A percentile compares a stretch with the other conserved stretches of the same genome.
Evolutionary conservation across 225 moss, liverwort and hornwort species (phyloP).

Genomic region (Sphagnum tenellum): DNA sequence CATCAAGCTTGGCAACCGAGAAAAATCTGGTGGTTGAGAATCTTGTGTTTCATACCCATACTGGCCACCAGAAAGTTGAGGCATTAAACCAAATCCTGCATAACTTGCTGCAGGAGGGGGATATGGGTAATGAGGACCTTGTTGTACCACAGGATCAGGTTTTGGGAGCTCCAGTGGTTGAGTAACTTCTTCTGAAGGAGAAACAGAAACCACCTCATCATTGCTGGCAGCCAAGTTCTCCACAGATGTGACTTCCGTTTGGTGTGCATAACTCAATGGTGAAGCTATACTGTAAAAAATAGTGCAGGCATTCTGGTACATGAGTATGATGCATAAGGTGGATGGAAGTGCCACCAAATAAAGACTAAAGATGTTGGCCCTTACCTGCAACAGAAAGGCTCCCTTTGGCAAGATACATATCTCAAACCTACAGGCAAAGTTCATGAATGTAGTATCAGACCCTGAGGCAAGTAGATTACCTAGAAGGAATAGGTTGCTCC

Average conservation of each 20-base stretch:
- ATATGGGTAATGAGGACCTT: conserved; percentile 59
- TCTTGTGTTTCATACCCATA: conserved; percentile 78
- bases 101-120: conserved; percentile 66
- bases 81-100: conserved; percentile 78
- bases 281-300: conserved; percentile 7
- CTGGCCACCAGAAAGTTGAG: conserved; percentile 67
- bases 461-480: conserved; percentile 3
- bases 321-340: not conserved
- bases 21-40: conserved; percentile 51
- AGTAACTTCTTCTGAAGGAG: conserved; percentile 22
- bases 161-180: conserved; percentile 47
- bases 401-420: not conserved
- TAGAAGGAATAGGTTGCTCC: conserved; percentile 23
- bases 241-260: conserved; percentile 29
- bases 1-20: conserved; percentile 78
- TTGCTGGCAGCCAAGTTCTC: conserved; percentile 32
- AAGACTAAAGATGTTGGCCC: not conserved
- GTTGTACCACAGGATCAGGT: conserved; percentile 63
- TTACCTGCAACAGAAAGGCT: too few species aligned
- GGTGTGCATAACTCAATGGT: conserved; percentile 52
- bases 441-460: not conserved
- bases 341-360: not conserved
- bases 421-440: too few species aligned
- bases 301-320: not conserved
- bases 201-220: conserved; percentile 42